Evolutionary conservation across 768 basidiomycete genomes (phyloP), one percentile per base, ranked within the genome.

Genomic region (Flagelloscypha sp.): DNA sequence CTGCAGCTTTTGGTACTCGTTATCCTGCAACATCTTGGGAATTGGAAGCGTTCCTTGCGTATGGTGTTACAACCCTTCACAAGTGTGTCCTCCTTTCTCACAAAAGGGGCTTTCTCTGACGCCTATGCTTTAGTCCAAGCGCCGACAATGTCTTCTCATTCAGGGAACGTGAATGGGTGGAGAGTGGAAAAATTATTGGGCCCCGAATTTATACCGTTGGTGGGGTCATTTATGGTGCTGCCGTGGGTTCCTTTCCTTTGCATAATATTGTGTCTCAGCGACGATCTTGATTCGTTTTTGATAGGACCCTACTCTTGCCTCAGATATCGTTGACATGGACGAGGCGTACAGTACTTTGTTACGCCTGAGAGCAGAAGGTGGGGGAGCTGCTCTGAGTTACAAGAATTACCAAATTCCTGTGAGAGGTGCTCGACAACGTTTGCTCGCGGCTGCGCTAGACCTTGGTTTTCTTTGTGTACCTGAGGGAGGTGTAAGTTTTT

Each of bases 381-480:
- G 83, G 3, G 68, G 74, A 9, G 70, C 74, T 1, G 74, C 69
- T 42, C 79, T 78, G 45, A 84, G 80, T 6, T 84, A 85, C 52
- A 85, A 85, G 58, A 85, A 84, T 44, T 84, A 85, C 44, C 78
- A 81, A 41, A 48, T 80, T 12, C 82, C 83, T n/a, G 72, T 3
- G 33, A 59, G 66, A n/a, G 79, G 80, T 19, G 77, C 82, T 11
- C 65, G 82, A 11, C 82, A 84, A 48, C 61, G 81, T 20, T 55
- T 84, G 32, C 56, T 84, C 16, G 59, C 70, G 9, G 74, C 73
- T 25, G 79, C 79, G 8, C 63, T 65, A 22, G 69, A 79, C 40
- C 48, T 83, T 27, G 68, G 66, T 24, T 79, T 84, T 80, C 61
- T 79, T 10, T 82, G 79, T 40, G 73, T 84, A 4, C 81, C 82